A percentile compares a stretch with the other conserved stretches of the same genome.
phyloP scores from a whole-genome alignment of 192 early-diverging fungal genomes.

The Mortierella claussenii region DNA sequence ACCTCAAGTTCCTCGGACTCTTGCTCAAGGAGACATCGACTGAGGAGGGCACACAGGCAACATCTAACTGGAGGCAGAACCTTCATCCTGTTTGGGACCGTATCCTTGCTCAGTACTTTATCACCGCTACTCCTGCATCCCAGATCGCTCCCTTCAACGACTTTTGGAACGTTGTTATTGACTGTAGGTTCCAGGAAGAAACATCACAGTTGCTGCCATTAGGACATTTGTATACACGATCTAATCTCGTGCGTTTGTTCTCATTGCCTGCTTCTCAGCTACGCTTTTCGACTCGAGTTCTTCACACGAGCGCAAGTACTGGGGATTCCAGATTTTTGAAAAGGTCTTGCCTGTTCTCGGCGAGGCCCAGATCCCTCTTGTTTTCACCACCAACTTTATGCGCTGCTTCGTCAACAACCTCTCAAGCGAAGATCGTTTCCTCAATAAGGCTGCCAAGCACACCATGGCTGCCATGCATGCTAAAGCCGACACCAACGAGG shows the following conservation, averaged over 20 bases:
- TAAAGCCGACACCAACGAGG: slow-evolving; percentile 71
- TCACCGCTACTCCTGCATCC: slow-evolving; percentile 44
- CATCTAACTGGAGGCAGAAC: slow-evolving; percentile 76
- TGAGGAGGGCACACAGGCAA: slow-evolving; percentile 54
- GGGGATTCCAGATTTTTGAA: slow-evolving; percentile 89
- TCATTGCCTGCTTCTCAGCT: slow-evolving; percentile 49
- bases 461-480: slow-evolving; percentile 69
- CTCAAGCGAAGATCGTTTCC: slow-evolving; percentile 73
- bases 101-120: slow-evolving; percentile 70
- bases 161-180: slow-evolving; percentile 86
- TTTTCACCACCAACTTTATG: slow-evolving; percentile 89
- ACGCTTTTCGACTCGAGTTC: slow-evolving; percentile 77
- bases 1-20: slow-evolving; percentile 40
- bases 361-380: slow-evolving; percentile 67
- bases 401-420: slow-evolving; percentile 89
- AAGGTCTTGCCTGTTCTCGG: slow-evolving; percentile 67
- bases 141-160: slow-evolving; percentile 70
- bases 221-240: background rate
- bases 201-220: background rate
- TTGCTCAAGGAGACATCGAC: slow-evolving; percentile 48
- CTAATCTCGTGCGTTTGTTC: background rate
- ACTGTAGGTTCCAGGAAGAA: slow-evolving; percentile 67
- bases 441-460: slow-evolving; percentile 83
- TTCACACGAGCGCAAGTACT: slow-evolving; percentile 87
- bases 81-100: slow-evolving; percentile 86